phyloP scores from a whole-genome alignment of 108 stramenopile genomes.

The Schizochytrium sp. region DNA sequence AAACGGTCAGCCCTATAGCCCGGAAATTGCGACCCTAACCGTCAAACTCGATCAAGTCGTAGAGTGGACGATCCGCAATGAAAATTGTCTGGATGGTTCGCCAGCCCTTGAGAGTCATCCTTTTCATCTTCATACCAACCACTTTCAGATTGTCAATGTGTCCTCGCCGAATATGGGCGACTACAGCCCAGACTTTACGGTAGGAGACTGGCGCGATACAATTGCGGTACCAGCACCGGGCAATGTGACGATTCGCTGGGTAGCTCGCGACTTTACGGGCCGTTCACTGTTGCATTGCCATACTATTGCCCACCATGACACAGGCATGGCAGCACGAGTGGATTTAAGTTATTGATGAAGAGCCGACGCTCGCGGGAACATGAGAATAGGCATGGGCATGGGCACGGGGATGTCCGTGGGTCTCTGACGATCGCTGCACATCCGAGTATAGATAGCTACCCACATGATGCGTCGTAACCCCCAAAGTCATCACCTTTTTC shows the following conservation, averaged over 20 bases:
- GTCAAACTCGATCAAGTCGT: conserved; percentile 32
- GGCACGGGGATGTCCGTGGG: too few relatives aligned
- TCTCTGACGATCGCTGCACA: too few relatives aligned
- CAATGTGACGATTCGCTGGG: conserved; percentile 42
- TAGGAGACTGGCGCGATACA: conserved; percentile 49
- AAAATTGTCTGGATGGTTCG: not conserved
- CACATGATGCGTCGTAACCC: too few relatives aligned
- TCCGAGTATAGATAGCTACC: too few relatives aligned
- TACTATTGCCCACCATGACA: conserved; percentile 43
- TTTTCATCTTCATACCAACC: conserved; percentile 47
- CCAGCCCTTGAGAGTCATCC: conserved; percentile 30
- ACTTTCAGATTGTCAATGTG: conserved; percentile 29
- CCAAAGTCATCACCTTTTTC: too few relatives aligned
- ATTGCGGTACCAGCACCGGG: conserved; percentile 39
- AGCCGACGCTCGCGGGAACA: not conserved
- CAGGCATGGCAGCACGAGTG: conserved; percentile 27
- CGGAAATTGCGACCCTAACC: too few relatives aligned
- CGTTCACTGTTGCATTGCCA: conserved; percentile 44
- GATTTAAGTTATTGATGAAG: not conserved
- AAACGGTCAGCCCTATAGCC: not conserved
- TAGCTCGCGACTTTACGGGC: conserved; percentile 36
- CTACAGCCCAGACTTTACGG: conserved; percentile 25
- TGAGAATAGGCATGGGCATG: not conserved
- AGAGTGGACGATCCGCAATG: conserved; percentile 38
- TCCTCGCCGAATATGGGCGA: not conserved